Evolutionary conservation across 495 filamentous ascomycete species (phyloP), one percentile per base, ranked within the genome.

Genomic region (Xylaria sp.): DNA sequence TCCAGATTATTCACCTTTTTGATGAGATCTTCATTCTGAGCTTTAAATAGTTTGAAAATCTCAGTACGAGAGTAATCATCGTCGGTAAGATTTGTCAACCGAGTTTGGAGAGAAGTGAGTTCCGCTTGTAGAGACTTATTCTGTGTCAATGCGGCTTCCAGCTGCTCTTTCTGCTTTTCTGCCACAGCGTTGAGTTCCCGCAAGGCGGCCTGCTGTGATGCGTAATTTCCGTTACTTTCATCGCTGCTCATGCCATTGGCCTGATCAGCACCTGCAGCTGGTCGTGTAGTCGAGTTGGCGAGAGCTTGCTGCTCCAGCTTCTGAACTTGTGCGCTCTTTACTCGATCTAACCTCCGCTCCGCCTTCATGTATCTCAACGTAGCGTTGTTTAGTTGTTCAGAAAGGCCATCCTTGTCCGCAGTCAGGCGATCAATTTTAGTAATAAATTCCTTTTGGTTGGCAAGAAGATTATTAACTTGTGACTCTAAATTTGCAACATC

Each of bases 21-120:
- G 66, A 97, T 92, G 21, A 97, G 89, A 77, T 98, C 97, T 71
- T 98, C 95, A 74, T 97, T 91, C 74, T 97, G 93, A 35, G 88
- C 88, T 81, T 93, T 97, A 69, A 98, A 86, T 71, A 90, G 87
- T 79, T 97, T 97, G 85, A 98, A 98, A 12, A 97, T 85, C 74
- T 98, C 93, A 44, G 93, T 97, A 64, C 92, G 88, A 52, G 93
- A 90, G 78, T 97, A 98, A 75, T 99, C 96, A 65, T 99, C 96
- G 75, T 99, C 95, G 0, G 92, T 91, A 48, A 96, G 83, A 68
- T 88, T 90, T 2, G 92, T 88, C 53, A 83, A 77, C 67, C 83
- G 81, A 17, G 77, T 78, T 72, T 84, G 84, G 69, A 88, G 81
- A 21, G 90, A 88, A 17, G 93, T 97, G 35, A 97, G 88, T 72